Evolutionary conservation across 768 basidiomycete genomes (phyloP).

Genomic region (Boletus fagicola): DNA sequence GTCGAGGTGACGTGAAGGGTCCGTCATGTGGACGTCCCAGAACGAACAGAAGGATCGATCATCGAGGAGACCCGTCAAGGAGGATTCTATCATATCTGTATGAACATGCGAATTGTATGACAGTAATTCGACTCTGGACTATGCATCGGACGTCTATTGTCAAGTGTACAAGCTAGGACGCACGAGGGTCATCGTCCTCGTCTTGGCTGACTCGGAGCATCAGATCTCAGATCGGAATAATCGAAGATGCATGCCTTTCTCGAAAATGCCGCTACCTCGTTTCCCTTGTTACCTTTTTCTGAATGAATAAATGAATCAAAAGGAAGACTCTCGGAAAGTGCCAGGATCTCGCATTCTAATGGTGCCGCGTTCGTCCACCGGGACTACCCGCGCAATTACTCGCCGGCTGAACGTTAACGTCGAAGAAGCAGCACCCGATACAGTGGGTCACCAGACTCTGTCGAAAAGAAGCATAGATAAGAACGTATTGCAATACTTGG

Average conservation of each 20-base stretch:
- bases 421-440: conserved; percentile 2
- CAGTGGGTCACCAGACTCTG: background rate
- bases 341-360: conserved; percentile 7
- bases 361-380: background rate
- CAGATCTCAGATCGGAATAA: background rate
- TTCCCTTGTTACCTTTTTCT: conserved; percentile 5
- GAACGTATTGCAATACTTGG: conserved; percentile 5
- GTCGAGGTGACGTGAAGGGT: background rate
- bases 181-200: background rate
- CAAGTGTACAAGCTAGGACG: background rate
- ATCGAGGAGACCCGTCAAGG: background rate
- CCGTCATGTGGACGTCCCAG: background rate
- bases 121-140: background rate
- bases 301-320: conserved; percentile 1
- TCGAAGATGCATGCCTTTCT: background rate
- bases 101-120: background rate
- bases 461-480: background rate
- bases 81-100: background rate
- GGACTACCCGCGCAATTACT: background rate
- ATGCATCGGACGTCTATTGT: background rate
- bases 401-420: background rate
- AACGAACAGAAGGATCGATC: background rate
- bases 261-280: background rate
- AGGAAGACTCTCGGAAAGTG: conserved; percentile 17
- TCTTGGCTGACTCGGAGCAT: background rate